These are phyloP conservation scores for Colletotrichum echinochloae DNA, from an alignment of 2,329 filamentous ascomycete species.

Conservation along the genomic window DNA sequence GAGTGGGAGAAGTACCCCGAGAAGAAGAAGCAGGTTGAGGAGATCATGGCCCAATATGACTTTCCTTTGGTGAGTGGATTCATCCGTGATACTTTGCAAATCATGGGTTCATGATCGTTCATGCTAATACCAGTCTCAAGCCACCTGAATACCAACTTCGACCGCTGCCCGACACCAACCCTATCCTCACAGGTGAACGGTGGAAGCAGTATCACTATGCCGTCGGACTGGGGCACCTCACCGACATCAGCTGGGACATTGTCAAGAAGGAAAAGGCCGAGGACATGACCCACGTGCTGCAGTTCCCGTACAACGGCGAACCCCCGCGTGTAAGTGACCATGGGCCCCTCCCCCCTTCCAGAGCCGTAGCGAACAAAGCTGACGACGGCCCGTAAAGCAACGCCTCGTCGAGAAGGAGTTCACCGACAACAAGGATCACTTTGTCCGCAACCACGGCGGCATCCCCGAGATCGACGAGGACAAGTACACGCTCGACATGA, in stretches of 20 bases:
- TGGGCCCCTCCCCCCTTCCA: too few species aligned
- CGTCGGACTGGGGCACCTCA: conserved; percentile 56
- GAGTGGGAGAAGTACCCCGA: conserved; percentile 79
- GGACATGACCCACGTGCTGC: conserved; percentile 71
- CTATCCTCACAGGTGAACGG: conserved; percentile 65
- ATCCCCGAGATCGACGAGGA: conserved; percentile 73
- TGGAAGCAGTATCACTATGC: conserved; percentile 72
- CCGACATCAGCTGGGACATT: conserved; percentile 68
- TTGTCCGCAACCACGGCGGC: conserved; percentile 79
- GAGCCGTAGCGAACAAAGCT: background rate
- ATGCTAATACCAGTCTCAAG: conserved; percentile 45
- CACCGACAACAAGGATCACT: conserved; percentile 70
- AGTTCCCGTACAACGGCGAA: conserved; percentile 75
- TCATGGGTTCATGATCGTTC: background rate
- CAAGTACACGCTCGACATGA: conserved; percentile 65
- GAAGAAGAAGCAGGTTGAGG: conserved; percentile 70
- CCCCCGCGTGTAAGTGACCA: conserved; percentile 47
- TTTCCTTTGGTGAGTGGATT: conserved; percentile 44
- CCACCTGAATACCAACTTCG: conserved; percentile 67
- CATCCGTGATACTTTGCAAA: background rate
- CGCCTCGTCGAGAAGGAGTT: conserved; percentile 66
- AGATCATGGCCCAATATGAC: conserved; percentile 54
- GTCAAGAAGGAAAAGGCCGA: conserved; percentile 66
- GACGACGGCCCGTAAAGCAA: conserved; percentile 61
- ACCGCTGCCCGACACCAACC: conserved; percentile 67